phyloP scores from a whole-genome alignment of 2,329 filamentous ascomycete genomes.

The Penicillium aurantiogriseum region DNA sequence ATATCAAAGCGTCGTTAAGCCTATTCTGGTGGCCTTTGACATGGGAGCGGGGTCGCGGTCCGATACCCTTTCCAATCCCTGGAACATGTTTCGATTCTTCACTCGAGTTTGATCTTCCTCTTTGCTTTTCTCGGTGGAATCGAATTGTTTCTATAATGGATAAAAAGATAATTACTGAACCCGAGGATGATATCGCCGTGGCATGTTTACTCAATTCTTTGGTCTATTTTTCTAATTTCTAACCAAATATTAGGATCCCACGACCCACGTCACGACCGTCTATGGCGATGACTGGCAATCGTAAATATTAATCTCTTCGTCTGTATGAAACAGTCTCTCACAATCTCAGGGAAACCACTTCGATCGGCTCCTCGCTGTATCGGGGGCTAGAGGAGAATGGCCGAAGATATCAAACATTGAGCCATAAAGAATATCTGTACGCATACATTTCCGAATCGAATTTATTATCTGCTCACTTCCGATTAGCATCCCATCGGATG shows the following conservation, averaged over 20 bases:
- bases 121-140: background rate
- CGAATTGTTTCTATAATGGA: background rate
- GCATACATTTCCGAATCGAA: background rate
- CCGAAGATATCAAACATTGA: constrained; percentile 24
- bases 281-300: constrained; percentile 14
- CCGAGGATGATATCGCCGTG: background rate
- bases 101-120: background rate
- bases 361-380: constrained; percentile 23
- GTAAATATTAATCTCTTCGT: background rate
- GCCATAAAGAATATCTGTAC: constrained; percentile 20
- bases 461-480: background rate
- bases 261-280: background rate
- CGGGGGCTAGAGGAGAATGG: constrained; percentile 22
- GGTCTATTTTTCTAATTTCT: background rate
- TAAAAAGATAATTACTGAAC: background rate
- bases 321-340: constrained; percentile 7
- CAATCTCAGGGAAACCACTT: constrained; percentile 17
- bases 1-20: background rate
- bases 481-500: constrained; percentile 15
- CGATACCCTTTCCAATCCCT: background rate
- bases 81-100: background rate
- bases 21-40: background rate
- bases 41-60: background rate
- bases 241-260: constrained; percentile 1
- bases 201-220: background rate